Conservation (phyloP, 1,284 basidiomycete species). For the Ganoderma lingzhi region DNA sequence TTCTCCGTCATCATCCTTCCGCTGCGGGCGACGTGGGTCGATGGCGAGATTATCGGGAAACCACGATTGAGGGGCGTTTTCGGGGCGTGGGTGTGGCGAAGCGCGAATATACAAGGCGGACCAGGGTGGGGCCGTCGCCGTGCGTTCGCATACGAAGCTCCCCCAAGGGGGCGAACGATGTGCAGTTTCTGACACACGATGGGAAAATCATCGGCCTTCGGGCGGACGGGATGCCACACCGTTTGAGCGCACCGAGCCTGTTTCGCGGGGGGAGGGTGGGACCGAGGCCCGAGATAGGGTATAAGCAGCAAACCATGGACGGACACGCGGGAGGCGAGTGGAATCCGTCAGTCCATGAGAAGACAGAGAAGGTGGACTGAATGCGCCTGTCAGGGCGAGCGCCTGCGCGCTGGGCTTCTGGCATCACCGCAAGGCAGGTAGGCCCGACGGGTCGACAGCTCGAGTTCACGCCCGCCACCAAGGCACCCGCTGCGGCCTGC, state of each 20-base stretch:
- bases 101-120: background rate
- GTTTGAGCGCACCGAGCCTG: background rate
- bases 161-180: background rate
- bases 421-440: constrained; percentile 10
- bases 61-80: background rate
- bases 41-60: constrained; percentile 2
- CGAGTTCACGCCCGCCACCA: constrained; percentile 6
- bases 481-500: constrained; percentile 5
- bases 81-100: background rate
- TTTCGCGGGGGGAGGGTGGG: background rate
- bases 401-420: constrained; percentile 6
- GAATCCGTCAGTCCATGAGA: constrained; percentile 8
- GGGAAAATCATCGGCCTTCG: background rate
- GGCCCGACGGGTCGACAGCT: background rate
- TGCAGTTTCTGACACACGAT: background rate
- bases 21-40: background rate
- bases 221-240: background rate
- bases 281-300: constrained; percentile 10
- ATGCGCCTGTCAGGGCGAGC: constrained; percentile 4
- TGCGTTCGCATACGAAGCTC: background rate
- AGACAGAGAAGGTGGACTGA: constrained; percentile 10
- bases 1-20: background rate
- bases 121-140: background rate
- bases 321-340: constrained; percentile 12
- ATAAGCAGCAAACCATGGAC: constrained; percentile 14